phyloP scores from a whole-genome alignment of 257 asterid species.

The Ligustrum vulgare region DNA sequence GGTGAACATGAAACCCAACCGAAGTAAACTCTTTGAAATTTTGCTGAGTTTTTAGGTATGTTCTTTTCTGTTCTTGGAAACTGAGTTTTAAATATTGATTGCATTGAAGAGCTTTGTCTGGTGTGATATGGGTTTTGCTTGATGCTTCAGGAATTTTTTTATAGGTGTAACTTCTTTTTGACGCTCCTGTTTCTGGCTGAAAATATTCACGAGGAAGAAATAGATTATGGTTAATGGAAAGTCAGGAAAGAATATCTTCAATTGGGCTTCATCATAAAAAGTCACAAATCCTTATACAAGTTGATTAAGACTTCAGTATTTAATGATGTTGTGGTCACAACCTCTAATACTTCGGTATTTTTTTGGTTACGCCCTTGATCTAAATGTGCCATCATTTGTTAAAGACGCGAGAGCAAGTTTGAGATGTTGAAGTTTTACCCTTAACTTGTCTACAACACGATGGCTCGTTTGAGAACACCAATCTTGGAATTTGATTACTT shows the following conservation, averaged over 20 bases:
- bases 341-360: neutral
- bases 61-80: neutral
- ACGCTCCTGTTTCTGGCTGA: neutral
- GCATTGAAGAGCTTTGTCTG: neutral
- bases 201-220: neutral
- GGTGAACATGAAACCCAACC: neutral
- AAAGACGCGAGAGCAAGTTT: too few species aligned
- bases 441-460: neutral
- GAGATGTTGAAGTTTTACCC: too few species aligned
- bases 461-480: neutral
- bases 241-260: neutral
- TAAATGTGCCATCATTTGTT: too few species aligned
- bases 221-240: neutral
- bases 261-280: neutral
- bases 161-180: neutral
- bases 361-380: too few species aligned
- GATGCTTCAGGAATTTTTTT: neutral
- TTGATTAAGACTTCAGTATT: neutral
- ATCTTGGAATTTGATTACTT: neutral
- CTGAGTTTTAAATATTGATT: neutral
- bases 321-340: neutral
- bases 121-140: neutral
- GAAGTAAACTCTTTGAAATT: neutral
- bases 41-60: neutral
- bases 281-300: neutral